Evolutionary conservation across 768 basidiomycete species (phyloP).

Genomic region (Rhizopogon salebrosus): DNA sequence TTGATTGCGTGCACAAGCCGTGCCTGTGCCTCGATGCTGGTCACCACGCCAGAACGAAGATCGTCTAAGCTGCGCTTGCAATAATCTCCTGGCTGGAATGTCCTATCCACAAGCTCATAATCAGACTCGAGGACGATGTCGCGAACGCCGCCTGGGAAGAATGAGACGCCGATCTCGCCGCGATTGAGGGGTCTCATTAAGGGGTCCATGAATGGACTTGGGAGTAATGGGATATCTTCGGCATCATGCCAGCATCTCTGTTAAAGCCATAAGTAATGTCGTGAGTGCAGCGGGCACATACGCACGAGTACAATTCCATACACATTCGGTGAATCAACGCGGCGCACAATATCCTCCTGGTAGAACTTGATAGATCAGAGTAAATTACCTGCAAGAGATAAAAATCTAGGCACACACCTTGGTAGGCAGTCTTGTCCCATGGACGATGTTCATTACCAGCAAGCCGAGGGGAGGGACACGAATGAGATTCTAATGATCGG

Average conservation of each 20-base stretch:
- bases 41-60: slow-evolving; percentile 70
- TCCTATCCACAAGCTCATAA: slow-evolving; percentile 69
- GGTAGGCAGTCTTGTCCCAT: slow-evolving; percentile 21
- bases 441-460: slow-evolving; percentile 22
- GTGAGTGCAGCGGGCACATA: slow-evolving; percentile 3
- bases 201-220: slow-evolving; percentile 49
- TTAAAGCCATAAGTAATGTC: slow-evolving; percentile 5
- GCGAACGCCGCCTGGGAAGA: slow-evolving; percentile 47
- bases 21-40: slow-evolving; percentile 55
- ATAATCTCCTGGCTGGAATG: slow-evolving; percentile 72
- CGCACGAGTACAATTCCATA: slow-evolving; percentile 66
- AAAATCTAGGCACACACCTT: slow-evolving; percentile 20
- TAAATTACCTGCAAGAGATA: background rate
- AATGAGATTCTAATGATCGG: background rate
- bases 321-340: slow-evolving; percentile 32
- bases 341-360: slow-evolving; percentile 61
- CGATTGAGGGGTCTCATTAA: slow-evolving; percentile 68
- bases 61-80: slow-evolving; percentile 78
- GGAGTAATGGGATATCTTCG: slow-evolving; percentile 54
- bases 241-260: slow-evolving; percentile 90
- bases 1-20: slow-evolving; percentile 73
- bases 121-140: slow-evolving; percentile 70
- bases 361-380: slow-evolving; percentile 42
- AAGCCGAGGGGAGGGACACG: background rate
- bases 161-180: slow-evolving; percentile 82